Evolutionary conservation across 345 rosid genomes (phyloP), one percentile per base, ranked within the genome.

Genomic region (Excoecaria agallocha): DNA sequence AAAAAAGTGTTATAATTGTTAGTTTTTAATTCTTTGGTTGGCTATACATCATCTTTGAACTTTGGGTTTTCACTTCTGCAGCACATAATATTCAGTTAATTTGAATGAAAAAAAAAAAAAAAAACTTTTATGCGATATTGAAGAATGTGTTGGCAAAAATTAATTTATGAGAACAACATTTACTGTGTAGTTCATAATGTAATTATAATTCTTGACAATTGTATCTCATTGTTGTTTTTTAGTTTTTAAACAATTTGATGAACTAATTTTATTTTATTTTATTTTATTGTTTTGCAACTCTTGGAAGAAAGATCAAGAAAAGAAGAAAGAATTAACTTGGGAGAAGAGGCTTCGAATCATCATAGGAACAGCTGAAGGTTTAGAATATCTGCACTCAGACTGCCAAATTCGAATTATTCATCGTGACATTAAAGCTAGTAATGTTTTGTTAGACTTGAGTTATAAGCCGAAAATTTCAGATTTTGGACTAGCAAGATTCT

Each of bases 381-480:
- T 86, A 61, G 83, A 83, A 68, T 86, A 85, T 64, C 88, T 85
- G 25, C 92, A 85, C 49, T 68, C 73, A 46, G 62, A 71, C 17
- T 79, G 84, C 71, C 80, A 77, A 22, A 41, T 79, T 6, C 61
- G 63, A 73, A 86, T 86, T 43, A 82, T 88, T 57, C 90, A 88
- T 50, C 76, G 87, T 54, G 92, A 88, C 77, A 86, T 88, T 63
- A 86, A 88, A 84, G 87, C 90, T 16, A 84, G 92, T 75, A 86
- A 86, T 78, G 82, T 86, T 55, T 73, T 88, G 19, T 69, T 85
- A 68, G 87, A 86, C 77, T 62, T 80, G 66, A 88, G 78, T 76
- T 75, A 80, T 64, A 86, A 72, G 72, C 87, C 88, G 0, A 88
- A 88, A 65, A 88, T 88, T 3, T 83, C 87, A 41, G 92, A 88